Evolutionary conservation across 1,284 basidiomycete genomes (phyloP), one percentile per base, ranked within the genome.

Genomic region (Ceratobasidium theobromae): DNA sequence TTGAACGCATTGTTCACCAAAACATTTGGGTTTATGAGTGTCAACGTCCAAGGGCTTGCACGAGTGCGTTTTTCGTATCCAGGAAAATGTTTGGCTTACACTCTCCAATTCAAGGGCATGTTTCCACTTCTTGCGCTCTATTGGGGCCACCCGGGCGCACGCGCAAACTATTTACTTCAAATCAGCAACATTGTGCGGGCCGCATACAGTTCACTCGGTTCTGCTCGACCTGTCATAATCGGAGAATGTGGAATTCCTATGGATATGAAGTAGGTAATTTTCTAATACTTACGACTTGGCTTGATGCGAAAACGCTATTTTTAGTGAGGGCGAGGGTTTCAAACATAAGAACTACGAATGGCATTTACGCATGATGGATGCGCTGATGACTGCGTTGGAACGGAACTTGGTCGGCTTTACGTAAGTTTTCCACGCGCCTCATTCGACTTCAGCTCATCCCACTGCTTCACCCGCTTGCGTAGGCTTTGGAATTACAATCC

Each of bases 401-500:
- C 79, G 80, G 6, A 83, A 84, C 8, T 79, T 90, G 48, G 79
- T 91, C 33, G 86, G 86, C 3, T 95, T 92, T 78, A 93, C 89
- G 92, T 94, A 75, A 69, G 90, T 81, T 16, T 9, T 40, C 33
- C 38, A 66, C 16, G 52, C 58, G 21, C 66, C 35, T 38, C 8
- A 38, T 38, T 8, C 27, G 41, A 48, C 14, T 23, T 32, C 21
- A n/a, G n/a, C n/a, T n/a, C n/a, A n/a, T n/a, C 8, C 30, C 40
- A 55, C 16, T n/a, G 28, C 27, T 5, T 67, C 54, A 58, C 18
- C 67, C 46, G 18, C 18, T 16, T 52, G 16, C 18, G 2, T 70
- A 95, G 92, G 2, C 77, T 98, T 23, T 98, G 95, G 96, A 94
- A 92, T 70, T 98, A 98, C 76, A 98, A 98, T 73, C 91, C 95